Evolutionary conservation across 2,329 filamentous ascomycete genomes (phyloP), one percentile per base, ranked within the genome.

Genomic region (Phaeosphaeriaceae sp.): DNA sequence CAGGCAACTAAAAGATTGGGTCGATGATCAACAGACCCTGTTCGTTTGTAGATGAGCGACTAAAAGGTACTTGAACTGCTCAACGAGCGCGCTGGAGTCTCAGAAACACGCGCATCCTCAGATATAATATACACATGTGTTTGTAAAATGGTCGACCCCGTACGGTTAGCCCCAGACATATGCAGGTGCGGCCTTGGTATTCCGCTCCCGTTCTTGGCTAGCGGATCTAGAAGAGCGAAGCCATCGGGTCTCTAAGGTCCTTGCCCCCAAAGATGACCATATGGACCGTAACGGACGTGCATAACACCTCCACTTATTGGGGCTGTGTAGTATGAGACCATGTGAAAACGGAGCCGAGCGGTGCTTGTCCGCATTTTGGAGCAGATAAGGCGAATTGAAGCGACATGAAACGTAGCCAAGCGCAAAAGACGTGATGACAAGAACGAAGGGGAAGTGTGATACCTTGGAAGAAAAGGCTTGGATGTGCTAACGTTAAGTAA

Each of bases 261-360:
- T 24, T 6, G 10, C n/a, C 36, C 3, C 6, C 41, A 20, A 19
- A 44, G 41, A 20, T 13, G 19, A 20, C 41, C 40, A 52, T 46
- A 21, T 31, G 54, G 51, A 45, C 20, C 25, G 40, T 53, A 31
- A 7, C 36, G 47, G 36, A 54, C 21, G 49, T 19, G 47, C 40
- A 46, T 33, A 51, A 47, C 42, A 42, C 6, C 54, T 54, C 54
- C 48, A 27, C 48, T 52, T 4, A 61, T 65, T 54, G 65, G 56
- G 65, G 62, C 65, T 64, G 61, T 66, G 62, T 57, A 53, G 54
- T 36, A 57, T 62, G 57, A 62, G 57, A 64, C 61, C 19, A 56
- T 57, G 57, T 55, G 46, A 52, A 50, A 17, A 57, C 58, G 54
- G 56, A 52, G 54, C 44, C 22, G 48, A 56, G 54, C 57, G 57